Percentiles rank a stretch among this genome's conserved stretches.
Conservation (phyloP, 2,329 filamentous ascomycete species). For the Ophiostoma sp. region DNA sequence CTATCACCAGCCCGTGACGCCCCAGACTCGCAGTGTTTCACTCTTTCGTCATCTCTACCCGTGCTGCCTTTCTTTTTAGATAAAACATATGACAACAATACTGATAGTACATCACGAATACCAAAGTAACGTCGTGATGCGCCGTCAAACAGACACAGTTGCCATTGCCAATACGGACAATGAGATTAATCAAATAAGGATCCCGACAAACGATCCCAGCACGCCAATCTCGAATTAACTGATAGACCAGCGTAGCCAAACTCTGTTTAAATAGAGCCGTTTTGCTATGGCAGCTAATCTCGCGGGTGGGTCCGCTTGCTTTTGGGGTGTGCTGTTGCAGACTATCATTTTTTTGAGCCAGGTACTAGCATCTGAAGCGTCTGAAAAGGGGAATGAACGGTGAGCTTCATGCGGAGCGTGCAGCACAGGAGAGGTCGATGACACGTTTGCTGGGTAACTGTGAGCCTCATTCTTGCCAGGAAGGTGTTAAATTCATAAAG, state of each 20-base stretch:
- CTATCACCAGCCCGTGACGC: neutral
- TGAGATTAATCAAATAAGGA: neutral
- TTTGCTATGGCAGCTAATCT: constrained; percentile 1
- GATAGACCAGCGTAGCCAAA: neutral
- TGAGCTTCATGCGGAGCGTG: neutral
- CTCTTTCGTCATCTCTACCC: neutral
- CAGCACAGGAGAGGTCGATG: neutral
- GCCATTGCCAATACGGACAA: neutral
- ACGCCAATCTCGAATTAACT: neutral
- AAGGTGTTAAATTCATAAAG: neutral
- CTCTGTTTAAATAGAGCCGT: neutral
- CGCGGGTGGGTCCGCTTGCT: constrained; percentile 3
- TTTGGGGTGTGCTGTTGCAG: constrained; percentile 2
- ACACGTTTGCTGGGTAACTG: neutral
- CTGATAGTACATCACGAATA: neutral
- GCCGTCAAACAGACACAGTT: neutral
- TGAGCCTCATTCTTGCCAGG: neutral
- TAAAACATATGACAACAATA: neutral
- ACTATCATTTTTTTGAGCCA: neutral
- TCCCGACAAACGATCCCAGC: neutral
- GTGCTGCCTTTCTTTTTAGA: neutral
- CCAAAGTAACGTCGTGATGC: neutral
- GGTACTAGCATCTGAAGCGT: constrained; percentile 1
- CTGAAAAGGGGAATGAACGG: constrained; percentile 11
- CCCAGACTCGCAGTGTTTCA: neutral